These are phyloP conservation scores for Russula abietina DNA, from an alignment of 768 basidiomycete genomes.

Conservation along the genomic window DNA sequence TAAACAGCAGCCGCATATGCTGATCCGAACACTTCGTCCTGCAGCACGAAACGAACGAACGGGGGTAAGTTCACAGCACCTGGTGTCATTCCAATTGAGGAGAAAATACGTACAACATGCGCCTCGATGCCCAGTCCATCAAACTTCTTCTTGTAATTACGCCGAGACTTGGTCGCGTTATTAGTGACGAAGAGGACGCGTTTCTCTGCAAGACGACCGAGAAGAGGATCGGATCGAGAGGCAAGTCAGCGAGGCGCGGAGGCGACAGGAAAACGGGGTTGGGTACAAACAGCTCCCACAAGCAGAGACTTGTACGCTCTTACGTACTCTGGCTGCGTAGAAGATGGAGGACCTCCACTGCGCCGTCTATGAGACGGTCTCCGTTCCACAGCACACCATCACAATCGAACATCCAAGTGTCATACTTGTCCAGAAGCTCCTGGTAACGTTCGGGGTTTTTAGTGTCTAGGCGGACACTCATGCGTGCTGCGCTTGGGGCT, in stretches of 20 bases:
- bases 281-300: background rate
- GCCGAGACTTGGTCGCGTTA: constrained; percentile 91
- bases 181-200: constrained; percentile 90
- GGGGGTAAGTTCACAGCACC: background rate
- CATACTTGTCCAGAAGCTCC: constrained; percentile 52
- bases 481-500: constrained; percentile 2
- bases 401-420: constrained; percentile 96
- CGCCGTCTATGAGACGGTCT: constrained; percentile 71
- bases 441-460: constrained; percentile 31
- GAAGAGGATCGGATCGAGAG: constrained; percentile 13
- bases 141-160: constrained; percentile 84
- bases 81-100: background rate
- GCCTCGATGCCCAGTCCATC: constrained; percentile 83
- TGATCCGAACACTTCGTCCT: constrained; percentile 98
- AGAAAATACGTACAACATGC: constrained; percentile 58
- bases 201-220: constrained; percentile 36
- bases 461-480: constrained; percentile 21
- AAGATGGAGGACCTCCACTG: constrained; percentile 63
- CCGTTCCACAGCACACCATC: constrained; percentile 95
- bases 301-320: constrained; percentile 4
- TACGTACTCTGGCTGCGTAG: constrained; percentile 66
- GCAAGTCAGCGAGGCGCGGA: constrained; percentile 9
- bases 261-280: constrained; percentile 5
- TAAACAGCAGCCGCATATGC: constrained; percentile 84
- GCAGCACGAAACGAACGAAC: background rate